These are phyloP conservation scores for Sporobolus alterniflorus DNA, from an alignment of 202 grass and related monocot species.

Conservation along the genomic window DNA sequence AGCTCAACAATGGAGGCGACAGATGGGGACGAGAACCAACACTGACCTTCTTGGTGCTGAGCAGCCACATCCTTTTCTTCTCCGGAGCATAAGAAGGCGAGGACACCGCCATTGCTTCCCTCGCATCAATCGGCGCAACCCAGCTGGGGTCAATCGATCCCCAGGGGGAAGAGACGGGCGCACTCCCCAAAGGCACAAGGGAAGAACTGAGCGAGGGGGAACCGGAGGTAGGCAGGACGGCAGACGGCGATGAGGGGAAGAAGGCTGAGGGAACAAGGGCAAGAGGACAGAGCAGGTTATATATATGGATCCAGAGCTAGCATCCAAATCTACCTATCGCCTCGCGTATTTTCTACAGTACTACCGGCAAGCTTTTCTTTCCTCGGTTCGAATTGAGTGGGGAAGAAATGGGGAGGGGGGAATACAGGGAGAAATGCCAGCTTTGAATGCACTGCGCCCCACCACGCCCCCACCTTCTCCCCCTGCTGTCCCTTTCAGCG, in stretches of 20 bases:
- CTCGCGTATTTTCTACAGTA: conserved; percentile 52
- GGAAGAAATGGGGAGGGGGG: conserved; percentile 3
- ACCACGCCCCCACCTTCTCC: not conserved
- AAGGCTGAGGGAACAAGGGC: not conserved
- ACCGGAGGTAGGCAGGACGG: not conserved
- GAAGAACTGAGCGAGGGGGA: not conserved
- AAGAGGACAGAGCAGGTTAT: conserved; percentile 40
- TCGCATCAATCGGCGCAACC: conserved; percentile 59
- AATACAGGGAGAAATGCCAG: conserved; percentile 61
- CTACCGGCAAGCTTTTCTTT: conserved; percentile 15
- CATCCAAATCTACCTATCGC: conserved; percentile 38
- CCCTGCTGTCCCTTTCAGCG: conserved; percentile 73
- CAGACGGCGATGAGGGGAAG: not conserved
- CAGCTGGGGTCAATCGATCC: conserved; percentile 13
- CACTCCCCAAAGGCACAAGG: not conserved
- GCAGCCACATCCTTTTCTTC: conserved; percentile 92
- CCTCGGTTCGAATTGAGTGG: conserved; percentile 36
- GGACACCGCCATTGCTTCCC: conserved; percentile 67
- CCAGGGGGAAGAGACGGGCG: not conserved
- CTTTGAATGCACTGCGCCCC: conserved; percentile 57
- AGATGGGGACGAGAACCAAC: not conserved
- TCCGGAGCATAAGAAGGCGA: conserved; percentile 77
- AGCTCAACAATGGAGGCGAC: not conserved
- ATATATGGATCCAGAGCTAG: conserved; percentile 41
- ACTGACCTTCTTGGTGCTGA: conserved; percentile 87